Percentiles rank a stretch among this genome's conserved stretches.
phyloP scores from a whole-genome alignment of 176 grass and related monocot genomes.

The Raddia guianensis region DNA sequence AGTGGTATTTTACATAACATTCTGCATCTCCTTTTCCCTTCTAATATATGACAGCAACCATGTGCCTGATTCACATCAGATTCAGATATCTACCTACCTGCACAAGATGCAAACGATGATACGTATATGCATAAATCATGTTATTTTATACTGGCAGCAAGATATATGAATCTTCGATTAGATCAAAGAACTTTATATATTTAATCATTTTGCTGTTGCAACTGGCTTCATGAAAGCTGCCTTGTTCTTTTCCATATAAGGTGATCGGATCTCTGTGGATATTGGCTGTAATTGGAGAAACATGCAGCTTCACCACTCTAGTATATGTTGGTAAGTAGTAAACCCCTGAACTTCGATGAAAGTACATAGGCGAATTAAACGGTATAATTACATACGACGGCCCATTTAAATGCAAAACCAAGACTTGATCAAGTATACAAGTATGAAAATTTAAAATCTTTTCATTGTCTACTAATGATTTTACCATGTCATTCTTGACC shows the following conservation, averaged over 20 bases:
- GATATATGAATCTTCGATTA: neutral
- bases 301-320: constrained; percentile 74
- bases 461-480: neutral
- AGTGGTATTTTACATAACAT: constrained; percentile 58
- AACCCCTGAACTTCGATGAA: neutral
- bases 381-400: neutral
- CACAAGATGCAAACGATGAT: neutral
- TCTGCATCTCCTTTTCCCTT: neutral
- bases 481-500: constrained; percentile 7
- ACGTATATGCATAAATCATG: neutral
- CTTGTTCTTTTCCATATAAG: constrained; percentile 30
- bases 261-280: constrained; percentile 79
- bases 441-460: neutral
- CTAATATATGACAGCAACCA: neutral
- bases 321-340: constrained; percentile 68
- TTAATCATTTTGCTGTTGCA: neutral
- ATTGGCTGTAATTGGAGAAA: constrained; percentile 62
- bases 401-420: neutral
- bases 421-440: neutral
- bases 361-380: neutral
- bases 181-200: neutral
- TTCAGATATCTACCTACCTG: neutral
- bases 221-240: neutral
- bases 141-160: neutral
- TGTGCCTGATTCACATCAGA: neutral